phyloP scores from a whole-genome alignment of 345 rosid genomes.

The Dovyalis caffra region DNA sequence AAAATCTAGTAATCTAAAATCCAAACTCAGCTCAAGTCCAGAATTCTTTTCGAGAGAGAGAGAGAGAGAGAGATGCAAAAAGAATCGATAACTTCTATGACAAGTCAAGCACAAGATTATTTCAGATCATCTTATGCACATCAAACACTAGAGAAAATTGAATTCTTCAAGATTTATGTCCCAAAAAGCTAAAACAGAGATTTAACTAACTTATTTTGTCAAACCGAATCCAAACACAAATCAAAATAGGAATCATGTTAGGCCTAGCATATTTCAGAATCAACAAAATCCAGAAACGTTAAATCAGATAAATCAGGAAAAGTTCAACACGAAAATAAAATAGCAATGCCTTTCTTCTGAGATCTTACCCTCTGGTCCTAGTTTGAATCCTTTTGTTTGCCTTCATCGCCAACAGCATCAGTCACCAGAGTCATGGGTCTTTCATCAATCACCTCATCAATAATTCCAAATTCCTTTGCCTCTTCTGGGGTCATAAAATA shows the following conservation, averaged over 20 bases:
- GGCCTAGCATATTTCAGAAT: background rate
- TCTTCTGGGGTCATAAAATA: constrained; percentile 93
- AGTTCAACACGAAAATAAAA: background rate
- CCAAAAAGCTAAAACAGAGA: background rate
- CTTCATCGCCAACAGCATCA: constrained; percentile 68
- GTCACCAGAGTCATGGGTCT: constrained; percentile 79
- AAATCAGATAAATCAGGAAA: background rate
- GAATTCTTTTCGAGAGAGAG: no score
- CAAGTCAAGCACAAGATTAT: background rate
- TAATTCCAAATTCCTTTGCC: constrained; percentile 90
- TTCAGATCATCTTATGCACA: background rate
- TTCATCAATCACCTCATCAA: constrained; percentile 90
- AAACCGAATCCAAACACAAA: background rate
- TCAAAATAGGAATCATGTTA: background rate
- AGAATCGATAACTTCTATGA: background rate
- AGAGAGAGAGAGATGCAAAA: background rate
- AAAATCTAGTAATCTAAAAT: no score
- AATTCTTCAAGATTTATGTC: background rate
- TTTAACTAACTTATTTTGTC: background rate
- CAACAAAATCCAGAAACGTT: background rate
- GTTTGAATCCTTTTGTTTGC: constrained; percentile 57
- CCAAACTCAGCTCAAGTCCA: no score
- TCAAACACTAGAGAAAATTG: background rate
- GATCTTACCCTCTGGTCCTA: constrained; percentile 29
- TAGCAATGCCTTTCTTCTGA: background rate